Evolutionary conservation across 768 basidiomycete species (phyloP).

Genomic region (Collybia sordida): DNA sequence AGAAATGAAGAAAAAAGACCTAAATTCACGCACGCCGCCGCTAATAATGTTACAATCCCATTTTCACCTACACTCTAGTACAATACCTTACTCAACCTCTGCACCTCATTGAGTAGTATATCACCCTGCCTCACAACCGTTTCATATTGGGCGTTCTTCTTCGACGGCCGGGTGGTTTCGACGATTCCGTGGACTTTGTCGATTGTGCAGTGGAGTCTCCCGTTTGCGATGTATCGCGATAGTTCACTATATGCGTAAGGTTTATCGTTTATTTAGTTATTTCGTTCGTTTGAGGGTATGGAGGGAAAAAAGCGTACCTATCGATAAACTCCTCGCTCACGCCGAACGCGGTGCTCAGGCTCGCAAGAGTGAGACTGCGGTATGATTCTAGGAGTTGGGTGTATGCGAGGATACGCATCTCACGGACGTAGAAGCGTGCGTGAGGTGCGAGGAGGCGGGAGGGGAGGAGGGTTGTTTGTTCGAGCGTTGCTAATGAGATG

Average conservation of each 20-base stretch:
- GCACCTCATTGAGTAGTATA: conserved; percentile 81
- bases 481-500: conserved; percentile 67
- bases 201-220: conserved; percentile 83
- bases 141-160: conserved; percentile 86
- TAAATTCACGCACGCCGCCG: no score
- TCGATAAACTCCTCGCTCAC: conserved; percentile 89
- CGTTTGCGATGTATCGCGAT: conserved; percentile 86
- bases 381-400: conserved; percentile 91
- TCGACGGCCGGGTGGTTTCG: conserved; percentile 73
- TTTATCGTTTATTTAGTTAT: not conserved
- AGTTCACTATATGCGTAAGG: conserved; percentile 60
- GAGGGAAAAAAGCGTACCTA: conserved; percentile 48
- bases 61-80: no score
- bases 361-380: conserved; percentile 84
- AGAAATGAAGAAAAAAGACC: no score
- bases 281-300: not conserved
- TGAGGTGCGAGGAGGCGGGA: conserved; percentile 86
- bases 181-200: conserved; percentile 96
- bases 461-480: conserved; percentile 84
- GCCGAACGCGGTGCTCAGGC: conserved; percentile 84
- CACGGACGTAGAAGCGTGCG: conserved; percentile 86
- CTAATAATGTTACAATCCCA: no score
- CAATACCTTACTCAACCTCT: conserved; percentile 88
- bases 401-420: conserved; percentile 96
- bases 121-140: conserved; percentile 94